These are phyloP conservation scores for Aspergillus sp. DNA, from an alignment of 2,329 filamentous ascomycete species.

Conservation along the genomic window DNA sequence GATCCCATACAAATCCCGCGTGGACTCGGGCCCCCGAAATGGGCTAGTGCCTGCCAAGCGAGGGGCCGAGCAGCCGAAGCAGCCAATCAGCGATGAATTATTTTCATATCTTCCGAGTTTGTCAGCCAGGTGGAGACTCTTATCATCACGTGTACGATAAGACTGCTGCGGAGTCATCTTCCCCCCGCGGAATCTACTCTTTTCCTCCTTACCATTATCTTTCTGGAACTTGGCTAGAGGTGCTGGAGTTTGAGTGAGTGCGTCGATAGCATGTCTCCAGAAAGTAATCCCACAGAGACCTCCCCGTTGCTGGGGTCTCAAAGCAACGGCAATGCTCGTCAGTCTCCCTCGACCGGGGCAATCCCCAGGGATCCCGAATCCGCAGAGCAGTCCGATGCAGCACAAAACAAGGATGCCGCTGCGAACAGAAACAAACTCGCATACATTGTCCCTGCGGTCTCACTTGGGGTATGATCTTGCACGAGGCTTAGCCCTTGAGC, in stretches of 20 bases:
- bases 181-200: not conserved
- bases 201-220: not conserved
- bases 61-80: not conserved
- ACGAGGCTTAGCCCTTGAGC: slow-evolving; percentile 10
- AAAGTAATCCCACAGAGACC: slow-evolving; percentile 37
- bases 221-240: slow-evolving; percentile 3
- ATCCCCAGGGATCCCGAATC: slow-evolving; percentile 26
- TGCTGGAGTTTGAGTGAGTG: slow-evolving; percentile 2
- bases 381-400: slow-evolving; percentile 13
- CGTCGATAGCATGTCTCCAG: slow-evolving; percentile 23
- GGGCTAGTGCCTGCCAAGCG: not conserved
- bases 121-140: slow-evolving; percentile 5
- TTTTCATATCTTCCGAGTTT: not conserved
- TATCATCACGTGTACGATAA: slow-evolving; percentile 22
- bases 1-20: not conserved
- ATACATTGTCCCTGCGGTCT: slow-evolving; percentile 61
- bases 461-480: slow-evolving; percentile 56
- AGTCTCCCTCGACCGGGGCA: slow-evolving; percentile 23
- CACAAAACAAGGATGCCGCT: slow-evolving; percentile 34
- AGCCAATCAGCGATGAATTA: slow-evolving; percentile 1
- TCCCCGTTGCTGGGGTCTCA: slow-evolving; percentile 46
- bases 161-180: not conserved
- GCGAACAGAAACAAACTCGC: slow-evolving; percentile 53
- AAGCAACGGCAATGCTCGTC: slow-evolving; percentile 22
- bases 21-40: not conserved